phyloP scores from a whole-genome alignment of 2,329 filamentous ascomycete genomes.

The Pseudogymnoascus sp. region DNA sequence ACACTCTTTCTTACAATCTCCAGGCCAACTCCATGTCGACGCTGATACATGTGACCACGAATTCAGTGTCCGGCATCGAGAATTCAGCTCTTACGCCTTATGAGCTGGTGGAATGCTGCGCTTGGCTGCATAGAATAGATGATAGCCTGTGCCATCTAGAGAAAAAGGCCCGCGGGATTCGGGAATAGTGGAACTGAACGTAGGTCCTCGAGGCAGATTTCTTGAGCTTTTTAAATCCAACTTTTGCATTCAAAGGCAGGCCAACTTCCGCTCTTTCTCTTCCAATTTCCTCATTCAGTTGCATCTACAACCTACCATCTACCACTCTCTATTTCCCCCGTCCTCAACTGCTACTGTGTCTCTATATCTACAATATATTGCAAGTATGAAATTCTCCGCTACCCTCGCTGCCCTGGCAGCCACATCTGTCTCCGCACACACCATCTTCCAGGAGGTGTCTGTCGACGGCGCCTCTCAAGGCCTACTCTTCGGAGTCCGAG shows the following conservation, averaged over 20 bases:
- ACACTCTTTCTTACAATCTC: background rate
- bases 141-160: slow-evolving; percentile 11
- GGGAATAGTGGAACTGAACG: background rate
- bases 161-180: background rate
- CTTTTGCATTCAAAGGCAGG: background rate
- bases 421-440: slow-evolving; percentile 34
- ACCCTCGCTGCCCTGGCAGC: slow-evolving; percentile 21
- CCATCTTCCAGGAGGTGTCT: slow-evolving; percentile 42
- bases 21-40: slow-evolving; percentile 2
- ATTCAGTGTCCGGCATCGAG: background rate
- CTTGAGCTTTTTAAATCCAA: background rate
- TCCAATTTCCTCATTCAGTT: slow-evolving; percentile 1
- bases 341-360: background rate
- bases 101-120: background rate
- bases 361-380: background rate
- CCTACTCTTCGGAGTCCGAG: slow-evolving; percentile 44
- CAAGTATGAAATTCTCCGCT: slow-evolving; percentile 3
- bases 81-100: slow-evolving; percentile 1
- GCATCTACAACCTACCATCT: background rate
- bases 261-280: background rate
- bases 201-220: background rate
- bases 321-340: background rate
- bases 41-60: background rate
- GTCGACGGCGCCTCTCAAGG: slow-evolving; percentile 45
- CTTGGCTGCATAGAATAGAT: slow-evolving; percentile 11